phyloP scores from a whole-genome alignment of 805 yeast genomes.

The Yamadazyma paraphyllophila region DNA sequence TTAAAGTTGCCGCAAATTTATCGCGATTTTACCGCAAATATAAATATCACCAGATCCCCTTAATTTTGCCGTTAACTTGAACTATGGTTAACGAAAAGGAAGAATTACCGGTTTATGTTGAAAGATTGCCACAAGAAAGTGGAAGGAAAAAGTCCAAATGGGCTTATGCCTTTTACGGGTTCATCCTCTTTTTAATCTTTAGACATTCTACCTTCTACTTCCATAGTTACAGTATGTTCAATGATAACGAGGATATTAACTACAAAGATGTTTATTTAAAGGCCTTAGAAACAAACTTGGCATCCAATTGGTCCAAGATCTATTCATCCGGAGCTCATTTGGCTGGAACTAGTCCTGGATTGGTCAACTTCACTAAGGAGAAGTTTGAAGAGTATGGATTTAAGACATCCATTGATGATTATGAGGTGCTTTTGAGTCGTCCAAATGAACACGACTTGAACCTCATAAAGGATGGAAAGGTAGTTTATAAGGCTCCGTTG shows the following conservation, averaged over 20 bases:
- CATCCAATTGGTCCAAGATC: conserved; percentile 41
- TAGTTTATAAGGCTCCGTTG: conserved; percentile 48
- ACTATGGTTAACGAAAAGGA: background rate
- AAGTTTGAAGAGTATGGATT: conserved; percentile 53
- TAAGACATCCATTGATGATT: conserved; percentile 49
- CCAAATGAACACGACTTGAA: conserved; percentile 47
- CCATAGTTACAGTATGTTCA: background rate
- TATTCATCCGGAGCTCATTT: conserved; percentile 44
- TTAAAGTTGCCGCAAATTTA: background rate
- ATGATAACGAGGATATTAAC: conserved; percentile 5
- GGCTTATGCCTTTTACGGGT: background rate
- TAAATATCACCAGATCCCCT: background rate
- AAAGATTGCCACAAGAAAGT: background rate
- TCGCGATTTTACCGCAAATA: conserved; percentile 1
- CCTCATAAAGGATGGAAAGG: conserved; percentile 29
- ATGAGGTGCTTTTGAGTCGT: conserved; percentile 54
- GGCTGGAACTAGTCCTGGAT: conserved; percentile 44
- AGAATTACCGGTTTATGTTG: background rate
- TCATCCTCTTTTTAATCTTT: background rate
- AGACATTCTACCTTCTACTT: background rate
- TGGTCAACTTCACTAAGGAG: conserved; percentile 49
- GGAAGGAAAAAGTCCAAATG: background rate
- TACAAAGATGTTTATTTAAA: conserved; percentile 18
- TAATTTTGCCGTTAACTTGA: background rate
- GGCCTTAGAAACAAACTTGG: conserved; percentile 34